Base-by-base conservation (phyloP, 352 stramenopile genomes). In the Thalassiosira mediterranea region DNA sequence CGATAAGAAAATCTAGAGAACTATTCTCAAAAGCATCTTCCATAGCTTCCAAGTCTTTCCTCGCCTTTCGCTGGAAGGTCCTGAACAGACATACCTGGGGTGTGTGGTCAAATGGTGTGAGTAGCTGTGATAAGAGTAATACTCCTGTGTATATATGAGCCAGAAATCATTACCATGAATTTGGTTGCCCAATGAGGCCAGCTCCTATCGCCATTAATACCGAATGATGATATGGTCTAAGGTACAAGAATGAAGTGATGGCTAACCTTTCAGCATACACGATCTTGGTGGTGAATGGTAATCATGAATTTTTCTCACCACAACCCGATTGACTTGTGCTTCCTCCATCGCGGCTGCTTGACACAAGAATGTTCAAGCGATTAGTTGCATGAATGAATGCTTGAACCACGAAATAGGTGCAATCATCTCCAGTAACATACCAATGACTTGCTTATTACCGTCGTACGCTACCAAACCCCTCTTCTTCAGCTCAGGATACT, bases 1-100 rank as follows among this genome's bases (percentile, higher is more conserved):
- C 86, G 38, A 92, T 75, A 3, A 89, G 49, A 69, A 79, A 92
- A 69, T 92, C 83, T 15, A 88, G 53, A 32, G 23, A 59, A 19
- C 42, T 78, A 23, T 66, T 31, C n/a, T 38, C 11, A 25, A 81
- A 81, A 5, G 53, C 23, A 17, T 70, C 31, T 64, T 92, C 86
- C 73, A 87, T 83, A 8, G 37, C 42, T 4, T 47, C 53, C 54
- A 92, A 77, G 76, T 92, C 86, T 57, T 79, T 69, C n/a, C 54
- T 64, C n/a, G 56, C 64, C 19, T 59, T 72, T 29, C 76, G 48
- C 51, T 51, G 37, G 21, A 81, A 53, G 0, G 76, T 81, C 19
- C 29, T 46, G 23, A 89, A 88, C 15, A 91, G 28, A 2, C 42
- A 59, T 21, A 19, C n/a, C n/a, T n/a, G n/a, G n/a, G n/a, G n/a